phyloP scores from a whole-genome alignment of 768 basidiomycete genomes.

The Mycena chlorophos region DNA sequence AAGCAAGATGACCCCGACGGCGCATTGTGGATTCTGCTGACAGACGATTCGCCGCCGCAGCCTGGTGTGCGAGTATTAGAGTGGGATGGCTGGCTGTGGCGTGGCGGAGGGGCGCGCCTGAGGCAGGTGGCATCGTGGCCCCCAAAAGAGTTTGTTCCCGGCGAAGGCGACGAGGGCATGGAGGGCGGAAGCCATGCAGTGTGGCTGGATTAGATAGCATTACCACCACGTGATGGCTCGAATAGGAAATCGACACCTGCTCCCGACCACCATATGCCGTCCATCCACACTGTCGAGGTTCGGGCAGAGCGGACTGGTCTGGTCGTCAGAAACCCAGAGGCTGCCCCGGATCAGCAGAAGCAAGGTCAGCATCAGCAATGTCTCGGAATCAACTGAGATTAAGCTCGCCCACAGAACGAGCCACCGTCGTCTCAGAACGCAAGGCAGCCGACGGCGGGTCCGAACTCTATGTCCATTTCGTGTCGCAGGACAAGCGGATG shows the following conservation, averaged over 20 bases:
- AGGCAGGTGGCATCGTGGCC: conserved; percentile 47
- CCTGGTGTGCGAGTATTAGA: conserved; percentile 47
- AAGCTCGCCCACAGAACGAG: conserved; percentile 39
- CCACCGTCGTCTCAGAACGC: conserved; percentile 42
- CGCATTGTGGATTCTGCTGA: conserved; percentile 49
- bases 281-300: conserved; percentile 30
- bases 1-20: conserved; percentile 29
- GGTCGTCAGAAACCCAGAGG: conserved; percentile 35
- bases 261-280: conserved; percentile 23
- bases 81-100: conserved; percentile 47
- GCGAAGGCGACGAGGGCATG: conserved; percentile 28
- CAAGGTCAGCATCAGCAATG: too few relatives aligned
- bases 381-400: too few relatives aligned
- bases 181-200: conserved; percentile 53
- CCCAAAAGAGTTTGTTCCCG: conserved; percentile 10
- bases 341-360: too few relatives aligned
- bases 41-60: conserved; percentile 45
- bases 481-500: conserved; percentile 66
- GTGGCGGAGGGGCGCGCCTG: conserved; percentile 31
- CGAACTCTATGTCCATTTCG: conserved; percentile 72
- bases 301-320: conserved; percentile 32
- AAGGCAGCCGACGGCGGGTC: conserved; percentile 41
- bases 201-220: conserved; percentile 41
- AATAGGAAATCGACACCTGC: neutral
- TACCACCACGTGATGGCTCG: neutral